These are phyloP conservation scores for Casaregolazyma suthepensis DNA, from an alignment of 1,139 yeast genomes.

Conservation along the genomic window DNA sequence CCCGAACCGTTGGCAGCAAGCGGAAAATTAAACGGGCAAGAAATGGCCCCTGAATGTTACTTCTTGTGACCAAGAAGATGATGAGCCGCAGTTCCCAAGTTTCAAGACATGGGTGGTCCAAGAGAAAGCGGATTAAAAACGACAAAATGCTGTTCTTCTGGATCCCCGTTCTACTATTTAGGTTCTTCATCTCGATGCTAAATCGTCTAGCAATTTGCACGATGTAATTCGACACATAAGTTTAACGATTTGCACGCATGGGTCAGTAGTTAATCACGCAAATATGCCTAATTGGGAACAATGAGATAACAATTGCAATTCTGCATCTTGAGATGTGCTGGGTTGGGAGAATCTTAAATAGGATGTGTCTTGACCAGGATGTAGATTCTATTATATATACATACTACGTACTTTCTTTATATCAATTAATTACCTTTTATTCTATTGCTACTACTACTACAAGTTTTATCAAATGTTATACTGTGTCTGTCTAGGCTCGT, in stretches of 20 bases:
- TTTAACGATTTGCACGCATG: background rate
- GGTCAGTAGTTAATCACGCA: no score
- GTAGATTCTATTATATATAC: no score
- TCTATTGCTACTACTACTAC: no score
- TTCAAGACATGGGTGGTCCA: slow-evolving; percentile 24
- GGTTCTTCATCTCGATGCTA: slow-evolving; percentile 9
- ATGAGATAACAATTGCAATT: no score
- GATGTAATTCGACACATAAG: background rate
- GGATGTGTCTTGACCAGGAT: no score
- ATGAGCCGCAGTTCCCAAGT: slow-evolving; percentile 27
- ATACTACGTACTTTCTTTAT: no score
- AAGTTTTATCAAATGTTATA: no score
- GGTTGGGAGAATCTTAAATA: no score
- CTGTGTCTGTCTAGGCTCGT: no score
- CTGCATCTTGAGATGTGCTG: no score
- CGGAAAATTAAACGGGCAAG: background rate
- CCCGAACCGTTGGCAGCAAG: slow-evolving; percentile 41
- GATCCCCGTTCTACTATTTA: slow-evolving; percentile 40
- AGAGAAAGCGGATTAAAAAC: slow-evolving; percentile 57
- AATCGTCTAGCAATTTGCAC: background rate
- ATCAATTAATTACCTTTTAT: no score
- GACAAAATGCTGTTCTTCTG: slow-evolving; percentile 85
- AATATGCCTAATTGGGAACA: no score
- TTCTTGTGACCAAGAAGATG: slow-evolving; percentile 8
- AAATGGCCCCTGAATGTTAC: background rate